These are phyloP conservation scores for Biscogniauxia sp. DNA, from an alignment of 2,329 filamentous ascomycete species.

Conservation along the genomic window DNA sequence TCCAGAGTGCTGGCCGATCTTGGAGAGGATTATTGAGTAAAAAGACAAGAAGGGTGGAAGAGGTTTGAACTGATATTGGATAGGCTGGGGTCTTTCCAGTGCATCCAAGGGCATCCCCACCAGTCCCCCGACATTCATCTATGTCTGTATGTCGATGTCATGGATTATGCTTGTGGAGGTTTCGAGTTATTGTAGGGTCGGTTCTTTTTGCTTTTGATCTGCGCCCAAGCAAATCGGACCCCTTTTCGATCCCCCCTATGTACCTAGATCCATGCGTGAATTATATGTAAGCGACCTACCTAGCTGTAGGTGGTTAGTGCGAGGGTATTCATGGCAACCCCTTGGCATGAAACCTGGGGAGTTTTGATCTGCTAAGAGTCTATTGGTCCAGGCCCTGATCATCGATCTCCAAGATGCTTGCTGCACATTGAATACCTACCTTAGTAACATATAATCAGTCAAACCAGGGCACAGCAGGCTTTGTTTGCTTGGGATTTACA, in stretches of 20 bases:
- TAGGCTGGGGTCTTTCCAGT: neutral
- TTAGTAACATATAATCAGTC: neutral
- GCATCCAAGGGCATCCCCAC: neutral
- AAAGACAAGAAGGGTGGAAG: too few relatives aligned
- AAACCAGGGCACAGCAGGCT: neutral
- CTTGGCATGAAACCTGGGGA: neutral
- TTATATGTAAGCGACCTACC: neutral
- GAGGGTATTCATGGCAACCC: neutral
- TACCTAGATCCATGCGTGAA: neutral
- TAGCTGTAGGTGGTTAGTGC: neutral
- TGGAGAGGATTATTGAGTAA: neutral
- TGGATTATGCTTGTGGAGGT: neutral
- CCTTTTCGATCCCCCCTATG: neutral
- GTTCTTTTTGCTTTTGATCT: neutral
- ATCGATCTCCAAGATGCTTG: neutral
- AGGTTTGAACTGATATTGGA: neutral
- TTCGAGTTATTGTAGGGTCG: neutral
- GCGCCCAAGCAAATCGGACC: neutral
- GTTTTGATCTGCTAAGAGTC: neutral
- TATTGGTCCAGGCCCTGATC: neutral
- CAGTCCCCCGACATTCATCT: neutral
- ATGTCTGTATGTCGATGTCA: neutral
- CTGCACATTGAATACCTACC: neutral
- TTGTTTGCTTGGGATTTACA: neutral
- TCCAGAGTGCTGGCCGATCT: neutral